Base-by-base conservation (phyloP, 2,329 filamentous ascomycete genomes). In the Ambrosiella cleistominuta region DNA sequence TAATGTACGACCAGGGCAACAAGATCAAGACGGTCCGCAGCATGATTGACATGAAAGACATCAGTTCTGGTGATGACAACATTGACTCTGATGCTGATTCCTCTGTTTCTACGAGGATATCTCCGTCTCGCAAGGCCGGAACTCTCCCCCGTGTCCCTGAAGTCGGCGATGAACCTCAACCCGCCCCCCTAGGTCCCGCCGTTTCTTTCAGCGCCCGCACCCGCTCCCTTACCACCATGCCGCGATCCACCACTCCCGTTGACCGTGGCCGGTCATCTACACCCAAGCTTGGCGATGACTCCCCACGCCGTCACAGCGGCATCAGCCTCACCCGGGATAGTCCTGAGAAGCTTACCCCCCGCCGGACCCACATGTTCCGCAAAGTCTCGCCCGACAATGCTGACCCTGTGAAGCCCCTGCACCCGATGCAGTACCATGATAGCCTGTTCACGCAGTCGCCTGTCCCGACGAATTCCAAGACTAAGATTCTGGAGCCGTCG, bases 401-500 rank as follows among this genome's bases (percentile, higher is more conserved):
- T 12, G 57, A 62, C 39, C 56, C 61, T 58, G 62, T 57, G 47
- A 57, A 58, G 55, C 61, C n/a, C 58, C 61, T 57, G 49, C 65
- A 57, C 63, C 65, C 50, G 67, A 66, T 39, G 66, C 68, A 36
- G 66, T 69, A 58, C 62, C 65, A 58, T 45, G 61, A 51, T 58
- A 59, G 40, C 27, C 39, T 39, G 2, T 54, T 59, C 11, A 61
- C 57, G 47, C 62, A 65, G 4, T 66, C 65, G 19, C 70, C 70
- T 37, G 65, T 70, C 8, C 64, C 67, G 36, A 50, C 15, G 7
- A 50, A 39, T 54, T 66, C 63, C 13, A 72, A 71, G 3, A 72
- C 73, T 1, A 66, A 69, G 19, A 66, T 76, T 39, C 65, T 67
- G 42, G 72, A 73, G 57, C 70, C 72, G 17, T 64, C 66, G 50